Percentiles rank a stretch among this genome's conserved stretches.
Evolutionary conservation across 768 basidiomycete species (phyloP).

Genomic region (Chalciporus pseudorubinellus): DNA sequence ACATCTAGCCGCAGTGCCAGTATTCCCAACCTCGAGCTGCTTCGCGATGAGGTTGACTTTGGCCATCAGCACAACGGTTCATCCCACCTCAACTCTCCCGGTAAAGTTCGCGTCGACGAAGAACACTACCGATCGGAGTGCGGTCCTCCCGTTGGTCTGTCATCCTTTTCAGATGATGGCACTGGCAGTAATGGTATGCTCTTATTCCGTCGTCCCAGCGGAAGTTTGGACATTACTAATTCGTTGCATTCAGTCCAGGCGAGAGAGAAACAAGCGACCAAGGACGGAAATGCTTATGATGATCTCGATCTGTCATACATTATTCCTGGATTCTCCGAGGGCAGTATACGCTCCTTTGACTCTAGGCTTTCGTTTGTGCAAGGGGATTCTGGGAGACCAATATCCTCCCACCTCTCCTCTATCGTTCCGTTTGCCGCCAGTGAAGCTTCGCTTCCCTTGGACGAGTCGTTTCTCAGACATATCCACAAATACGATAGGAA

Average conservation of each 20-base stretch:
- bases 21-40: slow-evolving; percentile 31
- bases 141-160: slow-evolving; percentile 25
- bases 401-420: slow-evolving; percentile 28
- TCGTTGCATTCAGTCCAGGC: slow-evolving; percentile 22
- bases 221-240: slow-evolving; percentile 52
- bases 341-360: slow-evolving; percentile 24
- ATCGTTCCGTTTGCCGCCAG: slow-evolving; percentile 26
- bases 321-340: no score
- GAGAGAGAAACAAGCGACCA: slow-evolving; percentile 15
- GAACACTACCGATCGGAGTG: slow-evolving; percentile 26
- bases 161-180: slow-evolving; percentile 17
- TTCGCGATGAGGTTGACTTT: slow-evolving; percentile 43
- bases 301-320: slow-evolving; percentile 49
- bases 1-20: slow-evolving; percentile 34
- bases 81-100: slow-evolving; percentile 38
- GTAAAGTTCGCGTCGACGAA: slow-evolving; percentile 36
- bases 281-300: slow-evolving; percentile 15
- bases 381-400: slow-evolving; percentile 2
- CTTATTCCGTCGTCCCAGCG: slow-evolving; percentile 57
- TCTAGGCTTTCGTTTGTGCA: slow-evolving; percentile 23
- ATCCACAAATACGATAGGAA: slow-evolving; percentile 38
- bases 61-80: slow-evolving; percentile 37
- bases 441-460: slow-evolving; percentile 32
- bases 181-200: slow-evolving; percentile 50
- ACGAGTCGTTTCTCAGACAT: slow-evolving; percentile 41